Conservation (phyloP, 306 rosid species). For the Abrus pulchellus region DNA sequence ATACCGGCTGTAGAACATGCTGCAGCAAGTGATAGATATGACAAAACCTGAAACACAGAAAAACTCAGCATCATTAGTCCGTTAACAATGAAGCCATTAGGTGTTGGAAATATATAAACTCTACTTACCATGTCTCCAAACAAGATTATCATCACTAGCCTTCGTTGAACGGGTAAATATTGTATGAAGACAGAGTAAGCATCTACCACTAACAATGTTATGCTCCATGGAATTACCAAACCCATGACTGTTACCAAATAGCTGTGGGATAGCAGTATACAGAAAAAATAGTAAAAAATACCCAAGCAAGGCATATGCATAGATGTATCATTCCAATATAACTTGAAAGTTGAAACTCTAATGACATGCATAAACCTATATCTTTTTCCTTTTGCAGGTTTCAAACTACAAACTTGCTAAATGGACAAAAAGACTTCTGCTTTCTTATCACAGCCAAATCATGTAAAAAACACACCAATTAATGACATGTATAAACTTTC, state of each 20-base stretch:
- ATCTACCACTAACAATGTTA: constrained; percentile 75
- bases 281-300: neutral
- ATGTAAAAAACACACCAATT: constrained; percentile 5
- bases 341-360: neutral
- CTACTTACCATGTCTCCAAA: constrained; percentile 76
- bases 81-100: neutral
- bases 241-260: constrained; percentile 93
- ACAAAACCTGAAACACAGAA: constrained; percentile 63
- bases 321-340: neutral
- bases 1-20: constrained; percentile 87
- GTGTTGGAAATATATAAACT: no score
- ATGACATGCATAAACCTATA: neutral
- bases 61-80: constrained; percentile 35
- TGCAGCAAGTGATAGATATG: constrained; percentile 80
- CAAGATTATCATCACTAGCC: constrained; percentile 60
- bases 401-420: constrained; percentile 3
- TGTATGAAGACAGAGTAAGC: constrained; percentile 76
- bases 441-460: constrained; percentile 10
- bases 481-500: neutral
- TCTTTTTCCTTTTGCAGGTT: neutral
- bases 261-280: constrained; percentile 60
- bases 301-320: constrained; percentile 21
- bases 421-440: neutral
- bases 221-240: constrained; percentile 88
- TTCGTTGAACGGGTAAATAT: constrained; percentile 65